Percentiles rank a stretch among this genome's conserved stretches.
phyloP scores from a whole-genome alignment of 306 rosid species.

The Sechiopsis laciniata region DNA sequence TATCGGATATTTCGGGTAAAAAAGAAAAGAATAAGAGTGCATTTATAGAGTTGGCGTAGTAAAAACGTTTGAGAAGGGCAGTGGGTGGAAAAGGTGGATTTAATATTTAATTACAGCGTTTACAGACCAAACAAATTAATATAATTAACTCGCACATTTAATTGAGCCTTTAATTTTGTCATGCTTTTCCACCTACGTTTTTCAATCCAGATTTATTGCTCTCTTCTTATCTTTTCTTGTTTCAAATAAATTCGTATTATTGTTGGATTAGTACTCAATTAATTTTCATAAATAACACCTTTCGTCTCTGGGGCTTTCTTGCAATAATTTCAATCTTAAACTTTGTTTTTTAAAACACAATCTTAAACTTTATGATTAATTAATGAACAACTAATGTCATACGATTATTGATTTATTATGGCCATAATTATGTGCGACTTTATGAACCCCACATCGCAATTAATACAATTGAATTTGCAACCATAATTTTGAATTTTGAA shows the following conservation, averaged over 20 bases:
- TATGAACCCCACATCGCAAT: slow-evolving; percentile 2
- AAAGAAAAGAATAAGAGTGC: neutral
- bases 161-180: slow-evolving; percentile 51
- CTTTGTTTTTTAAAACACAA: no score
- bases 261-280: slow-evolving; percentile 8
- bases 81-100: slow-evolving; percentile 45
- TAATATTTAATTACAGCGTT: slow-evolving; percentile 42
- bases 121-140: slow-evolving; percentile 65
- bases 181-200: slow-evolving; percentile 60
- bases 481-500: neutral
- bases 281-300: neutral
- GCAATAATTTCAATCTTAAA: slow-evolving; percentile 10
- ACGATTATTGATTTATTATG: slow-evolving; percentile 8
- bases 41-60: slow-evolving; percentile 24
- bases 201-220: slow-evolving; percentile 24
- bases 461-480: neutral
- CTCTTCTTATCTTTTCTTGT: neutral
- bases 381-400: slow-evolving; percentile 14
- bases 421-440: slow-evolving; percentile 14
- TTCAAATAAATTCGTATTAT: neutral
- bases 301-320: neutral
- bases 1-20: neutral
- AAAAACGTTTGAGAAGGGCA: slow-evolving; percentile 62
- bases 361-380: slow-evolving; percentile 2
- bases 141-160: slow-evolving; percentile 57